Conservation (phyloP, 1,284 basidiomycete species). For the Ceratobasidium sp. region DNA sequence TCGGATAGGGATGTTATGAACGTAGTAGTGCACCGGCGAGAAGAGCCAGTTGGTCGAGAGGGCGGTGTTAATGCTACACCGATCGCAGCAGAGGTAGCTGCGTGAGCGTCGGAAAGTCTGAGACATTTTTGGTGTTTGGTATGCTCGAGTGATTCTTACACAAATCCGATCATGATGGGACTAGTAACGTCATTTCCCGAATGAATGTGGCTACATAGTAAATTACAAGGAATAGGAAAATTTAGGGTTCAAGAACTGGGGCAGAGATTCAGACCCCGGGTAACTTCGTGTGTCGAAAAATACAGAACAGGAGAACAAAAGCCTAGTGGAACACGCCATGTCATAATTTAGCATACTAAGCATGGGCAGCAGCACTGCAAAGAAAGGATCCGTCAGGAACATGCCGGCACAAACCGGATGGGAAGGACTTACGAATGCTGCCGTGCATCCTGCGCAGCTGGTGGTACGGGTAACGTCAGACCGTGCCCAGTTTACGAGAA, state of each 20-base stretch:
- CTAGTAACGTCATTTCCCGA: background rate
- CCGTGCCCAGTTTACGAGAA: background rate
- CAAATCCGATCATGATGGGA: too few relatives aligned
- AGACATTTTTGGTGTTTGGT: background rate
- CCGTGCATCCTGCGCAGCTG: conserved; percentile 26
- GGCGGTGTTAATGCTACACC: background rate
- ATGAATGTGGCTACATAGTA: conserved; percentile 3
- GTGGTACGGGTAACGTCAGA: background rate
- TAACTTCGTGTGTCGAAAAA: conserved; percentile 18
- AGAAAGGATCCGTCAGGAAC: background rate
- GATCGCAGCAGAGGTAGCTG: background rate
- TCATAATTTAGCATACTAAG: conserved; percentile 8
- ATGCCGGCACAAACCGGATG: background rate
- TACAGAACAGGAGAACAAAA: background rate
- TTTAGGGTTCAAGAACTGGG: conserved; percentile 6
- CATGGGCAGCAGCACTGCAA: conserved; percentile 32
- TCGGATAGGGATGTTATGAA: conserved; percentile 18
- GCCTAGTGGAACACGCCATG: background rate
- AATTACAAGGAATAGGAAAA: background rate
- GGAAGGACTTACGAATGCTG: conserved; percentile 18
- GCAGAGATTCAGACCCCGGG: background rate
- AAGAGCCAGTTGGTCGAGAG: background rate
- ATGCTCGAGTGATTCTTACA: background rate
- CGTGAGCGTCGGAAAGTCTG: background rate
- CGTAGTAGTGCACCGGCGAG: conserved; percentile 19